phyloP scores from a whole-genome alignment of 257 asterid species.

The Solanum medicagineum region DNA sequence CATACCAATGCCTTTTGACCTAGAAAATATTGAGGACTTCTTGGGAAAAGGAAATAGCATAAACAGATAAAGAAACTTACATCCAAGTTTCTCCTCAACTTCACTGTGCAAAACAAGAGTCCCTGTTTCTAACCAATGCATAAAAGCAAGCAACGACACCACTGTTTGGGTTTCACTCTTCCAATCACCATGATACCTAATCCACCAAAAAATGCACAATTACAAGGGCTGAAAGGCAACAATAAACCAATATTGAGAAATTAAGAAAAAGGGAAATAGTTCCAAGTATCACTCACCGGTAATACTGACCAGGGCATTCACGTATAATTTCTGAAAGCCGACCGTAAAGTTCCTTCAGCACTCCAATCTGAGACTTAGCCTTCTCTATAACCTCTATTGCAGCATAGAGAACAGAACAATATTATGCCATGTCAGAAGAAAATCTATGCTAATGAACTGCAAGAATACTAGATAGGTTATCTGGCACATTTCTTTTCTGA shows the following conservation, averaged over 20 bases:
- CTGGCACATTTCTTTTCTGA: background rate
- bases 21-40: background rate
- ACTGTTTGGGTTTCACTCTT: slow-evolving; percentile 71
- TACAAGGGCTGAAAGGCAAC: background rate
- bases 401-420: background rate
- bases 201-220: slow-evolving; percentile 4
- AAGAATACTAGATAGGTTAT: background rate
- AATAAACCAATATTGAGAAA: background rate
- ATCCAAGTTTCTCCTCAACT: slow-evolving; percentile 82
- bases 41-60: background rate
- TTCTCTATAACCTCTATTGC: slow-evolving; percentile 63
- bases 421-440: background rate
- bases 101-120: slow-evolving; percentile 67
- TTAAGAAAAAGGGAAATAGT: background rate
- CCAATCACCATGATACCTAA: slow-evolving; percentile 86
- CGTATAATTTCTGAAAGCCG: slow-evolving; percentile 56
- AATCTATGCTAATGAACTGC: background rate
- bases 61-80: slow-evolving; percentile 32
- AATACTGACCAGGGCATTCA: slow-evolving; percentile 81
- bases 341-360: slow-evolving; percentile 40
- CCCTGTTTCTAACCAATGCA: slow-evolving; percentile 85
- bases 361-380: slow-evolving; percentile 51
- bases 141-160: slow-evolving; percentile 81
- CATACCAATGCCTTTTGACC: background rate
- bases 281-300: slow-evolving; percentile 34